Conservation (phyloP, 306 rosid species). For the Cicer bijugum region DNA sequence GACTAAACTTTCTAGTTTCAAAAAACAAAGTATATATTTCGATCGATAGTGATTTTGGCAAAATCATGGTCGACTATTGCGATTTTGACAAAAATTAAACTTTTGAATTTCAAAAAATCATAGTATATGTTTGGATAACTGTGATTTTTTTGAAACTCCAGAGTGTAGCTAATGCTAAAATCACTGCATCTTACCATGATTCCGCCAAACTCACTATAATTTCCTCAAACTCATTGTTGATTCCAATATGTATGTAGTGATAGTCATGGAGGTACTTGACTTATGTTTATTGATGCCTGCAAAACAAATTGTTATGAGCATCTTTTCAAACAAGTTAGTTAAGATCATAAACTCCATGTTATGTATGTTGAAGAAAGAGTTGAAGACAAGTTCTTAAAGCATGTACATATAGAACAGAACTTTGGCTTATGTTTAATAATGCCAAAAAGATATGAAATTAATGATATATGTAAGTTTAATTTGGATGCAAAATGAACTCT, state of each 20-base stretch:
- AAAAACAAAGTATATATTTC: not conserved
- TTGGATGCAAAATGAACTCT: conserved; percentile 22
- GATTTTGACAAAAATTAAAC: not conserved
- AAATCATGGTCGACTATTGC: not conserved
- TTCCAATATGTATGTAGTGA: not conserved
- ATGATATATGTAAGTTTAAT: conserved; percentile 33
- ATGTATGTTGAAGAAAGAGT: conserved; percentile 32
- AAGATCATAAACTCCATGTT: conserved; percentile 29
- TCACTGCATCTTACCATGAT: too few relatives aligned
- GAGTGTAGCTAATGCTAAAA: too few relatives aligned
- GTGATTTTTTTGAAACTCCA: too few relatives aligned
- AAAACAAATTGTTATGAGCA: conserved; percentile 12
- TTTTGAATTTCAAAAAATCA: not conserved
- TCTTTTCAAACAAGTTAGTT: conserved; percentile 23
- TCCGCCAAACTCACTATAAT: not conserved
- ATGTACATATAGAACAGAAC: conserved; percentile 31
- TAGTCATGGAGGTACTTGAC: conserved; percentile 4
- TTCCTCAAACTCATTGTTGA: not conserved
- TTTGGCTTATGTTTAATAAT: conserved; percentile 6
- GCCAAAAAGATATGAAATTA: conserved; percentile 19
- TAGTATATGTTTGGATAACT: too few relatives aligned
- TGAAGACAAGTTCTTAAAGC: conserved; percentile 21
- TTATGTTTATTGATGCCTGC: conserved; percentile 5
- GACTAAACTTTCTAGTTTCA: not conserved
- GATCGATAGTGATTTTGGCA: not conserved